Base-by-base conservation (phyloP, 352 stramenopile genomes). In the Phytophthora uliginosa region DNA sequence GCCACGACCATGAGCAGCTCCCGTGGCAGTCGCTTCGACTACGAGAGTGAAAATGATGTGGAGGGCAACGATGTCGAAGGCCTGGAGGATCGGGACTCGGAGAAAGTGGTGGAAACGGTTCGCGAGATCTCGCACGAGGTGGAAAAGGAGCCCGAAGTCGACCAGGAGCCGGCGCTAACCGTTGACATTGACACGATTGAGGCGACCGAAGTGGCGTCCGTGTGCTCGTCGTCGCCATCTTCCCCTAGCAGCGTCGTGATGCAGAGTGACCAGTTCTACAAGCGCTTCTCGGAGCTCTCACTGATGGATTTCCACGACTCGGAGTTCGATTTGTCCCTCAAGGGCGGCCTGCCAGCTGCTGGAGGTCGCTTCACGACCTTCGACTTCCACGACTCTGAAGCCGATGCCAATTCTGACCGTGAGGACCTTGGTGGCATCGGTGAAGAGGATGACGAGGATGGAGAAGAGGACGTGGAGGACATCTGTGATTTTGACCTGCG, bases 221-320 rank as follows among this genome's bases (percentile, higher is more conserved):
- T 77, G 10, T 73, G 73, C 34, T 84, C 81, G 57, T 87, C 73
- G n/a, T 88, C 78, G 10, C 76, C 84, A 3, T 77, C 79, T 20
- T 88, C 82, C 7, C 75, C 77, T 0, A 84, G 73, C 51, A 84
- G 71, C 31, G 59, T 58, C 13, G 71, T 79, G 28, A 66, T 81
- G 55, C 53, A 76, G 59, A 78, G 67, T 24, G 72, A 85, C 47
- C 72, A 79, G 56, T 84, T 85, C 54, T 82, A 83, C 63, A 76
- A 80, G 34, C 79, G 79, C 7, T 82, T 86, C 47, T 86, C 79
- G 7, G 79, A 86, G 65, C 7, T 85, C 3, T 86, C 82, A n/a
- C 75, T 89, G 28, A 78, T 78, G 52, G 81, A 87, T 48, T 91
- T 92, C 72, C 83, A 92, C 71, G 85, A 92, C 76, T 90, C 81